A percentile compares a stretch with the other conserved stretches of the same genome.
Conservation (phyloP, 306 rosid species). For the Casuarina cunninghamiana region DNA sequence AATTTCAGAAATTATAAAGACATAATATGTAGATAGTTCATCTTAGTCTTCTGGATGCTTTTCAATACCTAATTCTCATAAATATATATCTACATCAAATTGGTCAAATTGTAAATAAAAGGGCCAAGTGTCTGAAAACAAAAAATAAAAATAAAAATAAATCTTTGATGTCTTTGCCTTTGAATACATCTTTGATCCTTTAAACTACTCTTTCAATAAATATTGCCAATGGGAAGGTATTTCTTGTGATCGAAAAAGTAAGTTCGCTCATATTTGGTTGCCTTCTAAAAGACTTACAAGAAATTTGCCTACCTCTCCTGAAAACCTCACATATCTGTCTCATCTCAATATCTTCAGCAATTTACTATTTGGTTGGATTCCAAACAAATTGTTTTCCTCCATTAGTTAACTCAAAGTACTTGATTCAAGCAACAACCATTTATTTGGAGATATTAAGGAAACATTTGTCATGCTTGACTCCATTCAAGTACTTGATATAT, state of each 20-base stretch:
- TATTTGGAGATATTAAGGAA: background rate
- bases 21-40: too few relatives aligned
- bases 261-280: background rate
- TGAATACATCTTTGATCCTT: background rate
- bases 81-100: too few relatives aligned
- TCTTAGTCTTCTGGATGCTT: too few relatives aligned
- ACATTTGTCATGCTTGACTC: background rate
- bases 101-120: too few relatives aligned
- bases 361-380: background rate
- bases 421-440: slow-evolving; percentile 18
- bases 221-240: slow-evolving; percentile 4
- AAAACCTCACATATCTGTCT: slow-evolving; percentile 8
- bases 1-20: too few relatives aligned
- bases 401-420: background rate
- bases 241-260: background rate
- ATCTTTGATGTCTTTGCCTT: background rate
- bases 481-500: slow-evolving; percentile 11
- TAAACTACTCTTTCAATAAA: background rate
- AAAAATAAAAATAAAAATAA: too few relatives aligned
- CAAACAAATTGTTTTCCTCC: background rate
- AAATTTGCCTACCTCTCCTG: background rate
- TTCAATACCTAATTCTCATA: too few relatives aligned
- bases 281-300: slow-evolving; percentile 6
- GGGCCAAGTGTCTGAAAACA: too few relatives aligned
- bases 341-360: slow-evolving; percentile 1